Percentiles rank a stretch among this genome's conserved stretches.
These are phyloP conservation scores for Carex kokanica DNA, from an alignment of 176 grass and related monocot genomes.

Conservation along the genomic window DNA sequence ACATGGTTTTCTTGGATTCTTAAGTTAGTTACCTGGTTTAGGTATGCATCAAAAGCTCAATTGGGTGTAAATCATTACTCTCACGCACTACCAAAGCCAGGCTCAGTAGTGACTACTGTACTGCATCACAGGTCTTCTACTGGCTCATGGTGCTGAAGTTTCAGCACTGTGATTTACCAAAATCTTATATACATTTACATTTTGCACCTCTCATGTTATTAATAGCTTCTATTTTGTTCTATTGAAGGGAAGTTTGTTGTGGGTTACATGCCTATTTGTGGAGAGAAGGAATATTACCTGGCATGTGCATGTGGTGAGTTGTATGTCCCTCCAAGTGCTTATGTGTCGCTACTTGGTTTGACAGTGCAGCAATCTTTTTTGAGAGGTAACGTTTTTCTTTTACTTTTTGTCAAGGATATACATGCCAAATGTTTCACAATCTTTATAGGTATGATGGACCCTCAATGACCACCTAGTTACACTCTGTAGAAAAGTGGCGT, in stretches of 20 bases:
- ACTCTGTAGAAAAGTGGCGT: not conserved
- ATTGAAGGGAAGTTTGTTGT: conserved; percentile 90
- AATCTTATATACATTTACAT: not conserved
- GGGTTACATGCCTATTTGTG: conserved; percentile 81
- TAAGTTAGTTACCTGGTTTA: not conserved
- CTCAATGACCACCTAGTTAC: not conserved
- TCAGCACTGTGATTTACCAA: not conserved
- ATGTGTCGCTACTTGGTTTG: conserved; percentile 81
- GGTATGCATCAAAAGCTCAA: not conserved
- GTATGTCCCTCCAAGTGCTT: conserved; percentile 89
- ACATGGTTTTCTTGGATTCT: not conserved
- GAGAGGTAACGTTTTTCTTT: conserved; percentile 52
- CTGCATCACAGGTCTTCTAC: not conserved
- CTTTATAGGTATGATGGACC: not conserved
- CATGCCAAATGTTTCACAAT: conserved; percentile 6
- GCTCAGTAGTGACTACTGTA: not conserved
- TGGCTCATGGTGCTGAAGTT: conserved; percentile 15
- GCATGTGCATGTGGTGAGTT: conserved; percentile 77
- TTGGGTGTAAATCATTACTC: not conserved
- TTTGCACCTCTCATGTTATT: conserved; percentile 1
- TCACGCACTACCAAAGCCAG: not conserved
- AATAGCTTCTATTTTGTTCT: conserved; percentile 1
- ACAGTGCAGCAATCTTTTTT: conserved; percentile 80
- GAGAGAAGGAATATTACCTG: conserved; percentile 98
- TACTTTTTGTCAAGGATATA: conserved; percentile 19